phyloP scores from a whole-genome alignment of 352 stramenopile species.

The Elongisporangium anandrum region DNA sequence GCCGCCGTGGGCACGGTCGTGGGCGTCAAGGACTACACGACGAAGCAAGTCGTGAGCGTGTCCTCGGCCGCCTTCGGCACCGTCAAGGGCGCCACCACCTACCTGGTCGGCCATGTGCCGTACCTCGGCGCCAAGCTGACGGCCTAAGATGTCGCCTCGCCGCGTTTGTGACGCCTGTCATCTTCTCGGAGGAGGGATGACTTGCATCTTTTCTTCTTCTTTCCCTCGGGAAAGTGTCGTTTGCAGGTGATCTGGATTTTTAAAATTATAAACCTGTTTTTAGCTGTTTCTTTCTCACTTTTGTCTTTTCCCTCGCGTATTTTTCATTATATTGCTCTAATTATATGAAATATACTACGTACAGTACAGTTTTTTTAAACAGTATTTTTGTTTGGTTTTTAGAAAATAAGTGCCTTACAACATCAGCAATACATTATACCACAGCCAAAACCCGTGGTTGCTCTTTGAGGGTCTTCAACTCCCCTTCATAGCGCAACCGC shows the following conservation, averaged over 20 bases:
- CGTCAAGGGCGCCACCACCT: slow-evolving; percentile 43
- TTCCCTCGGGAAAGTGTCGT: background rate
- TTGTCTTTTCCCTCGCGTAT: background rate
- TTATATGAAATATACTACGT: too few relatives aligned
- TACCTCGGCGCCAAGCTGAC: background rate
- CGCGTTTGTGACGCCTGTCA: background rate
- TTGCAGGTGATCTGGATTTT: background rate
- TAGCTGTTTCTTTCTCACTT: background rate
- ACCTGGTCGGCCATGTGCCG: slow-evolving; percentile 53
- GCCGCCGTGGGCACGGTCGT: slow-evolving; percentile 35
- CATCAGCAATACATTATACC: background rate
- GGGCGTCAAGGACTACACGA: slow-evolving; percentile 65
- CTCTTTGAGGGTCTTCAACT: too few relatives aligned
- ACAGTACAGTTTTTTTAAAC: too few relatives aligned
- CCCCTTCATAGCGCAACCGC: too few relatives aligned
- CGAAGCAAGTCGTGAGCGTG: slow-evolving; percentile 52
- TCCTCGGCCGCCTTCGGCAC: slow-evolving; percentile 64
- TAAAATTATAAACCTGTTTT: background rate
- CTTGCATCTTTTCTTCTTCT: background rate
- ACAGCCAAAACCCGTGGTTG: background rate
- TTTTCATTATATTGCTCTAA: too few relatives aligned
- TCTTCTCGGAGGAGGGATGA: background rate
- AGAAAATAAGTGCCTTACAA: background rate
- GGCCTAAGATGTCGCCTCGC: background rate
- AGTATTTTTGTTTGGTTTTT: background rate